phyloP scores from a whole-genome alignment of 2,329 filamentous ascomycete genomes.

The Alternaria arbusti region DNA sequence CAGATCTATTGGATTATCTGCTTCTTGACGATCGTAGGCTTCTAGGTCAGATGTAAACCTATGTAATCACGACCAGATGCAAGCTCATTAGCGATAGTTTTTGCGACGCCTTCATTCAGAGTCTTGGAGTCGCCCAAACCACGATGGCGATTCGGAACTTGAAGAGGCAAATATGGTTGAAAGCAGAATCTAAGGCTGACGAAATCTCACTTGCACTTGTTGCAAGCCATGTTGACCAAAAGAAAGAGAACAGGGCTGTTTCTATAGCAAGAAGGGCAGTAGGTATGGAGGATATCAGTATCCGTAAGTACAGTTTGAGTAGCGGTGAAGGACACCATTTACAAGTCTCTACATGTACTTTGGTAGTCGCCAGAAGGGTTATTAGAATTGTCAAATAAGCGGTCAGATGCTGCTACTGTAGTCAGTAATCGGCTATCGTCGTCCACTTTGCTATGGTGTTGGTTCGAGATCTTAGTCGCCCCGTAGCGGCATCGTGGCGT shows the following conservation, averaged over 20 bases:
- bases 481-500: neutral
- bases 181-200: neutral
- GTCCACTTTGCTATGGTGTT: neutral
- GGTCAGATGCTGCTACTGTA: neutral
- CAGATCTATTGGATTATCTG: no score
- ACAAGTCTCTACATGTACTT: neutral
- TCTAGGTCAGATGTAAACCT: neutral
- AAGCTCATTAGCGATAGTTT: neutral
- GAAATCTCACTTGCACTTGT: neutral
- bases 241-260: neutral
- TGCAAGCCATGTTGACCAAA: neutral
- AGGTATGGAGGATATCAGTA: neutral
- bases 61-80: neutral
- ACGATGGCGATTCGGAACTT: neutral
- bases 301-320: neutral
- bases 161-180: neutral
- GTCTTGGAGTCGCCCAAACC: neutral
- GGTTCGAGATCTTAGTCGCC: neutral
- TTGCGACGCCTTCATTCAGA: neutral
- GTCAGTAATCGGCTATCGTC: neutral
- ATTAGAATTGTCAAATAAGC: neutral
- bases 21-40: neutral
- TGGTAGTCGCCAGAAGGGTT: neutral
- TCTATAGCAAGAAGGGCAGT: neutral
- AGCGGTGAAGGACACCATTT: neutral